Base-by-base conservation (phyloP, 2,329 filamentous ascomycete species). In the Chaetomium olivaceum region DNA sequence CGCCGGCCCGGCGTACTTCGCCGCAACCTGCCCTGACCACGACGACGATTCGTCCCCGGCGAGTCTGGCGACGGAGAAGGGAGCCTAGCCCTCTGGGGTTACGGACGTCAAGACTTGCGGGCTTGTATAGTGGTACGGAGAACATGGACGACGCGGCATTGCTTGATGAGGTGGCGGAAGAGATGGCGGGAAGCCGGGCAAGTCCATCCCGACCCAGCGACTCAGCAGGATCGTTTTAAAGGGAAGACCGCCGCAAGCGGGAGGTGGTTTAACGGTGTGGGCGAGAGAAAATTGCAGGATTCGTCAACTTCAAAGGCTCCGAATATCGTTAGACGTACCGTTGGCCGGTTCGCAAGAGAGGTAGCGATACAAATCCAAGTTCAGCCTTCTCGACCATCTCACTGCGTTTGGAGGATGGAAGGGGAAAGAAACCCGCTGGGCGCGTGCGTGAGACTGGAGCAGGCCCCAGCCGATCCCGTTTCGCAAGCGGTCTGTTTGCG, bases 41-140 rank as follows among this genome's bases (percentile, higher is more conserved):
- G 14, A 69, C 65, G 19, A 70, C 67, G 43, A 68, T 64, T 23
- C 64, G 70, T 16, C 62, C 69, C 27, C 63, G 66, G 19, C 71
- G 63, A 52, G 68, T 61, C 36, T n/a, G 29, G 50, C 51, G 64
- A 21, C 70, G 74, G 57, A 74, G 73, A 61, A 73, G 71, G 61
- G 60, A 64, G 39, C 71, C 69, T 27, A 80, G 77, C 36, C 79
- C 80, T 3, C 61, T 69, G 36, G 79, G 79, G n/a, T 66, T 83
- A 59, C 72, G 74, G 31, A 77, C 75, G n/a, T 76, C 77, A n/a
- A 80, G 81, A 0, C 81, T 81, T 66, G 73, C 73, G 67, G 80
- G 82, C 14, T 73, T 84, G 27, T 82, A 83, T 67, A 80, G 80
- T 25, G 82, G 81, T 14, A 74, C 74, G 57, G 83, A 85, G 72